A percentile compares a stretch with the other conserved stretches of the same genome.
Conservation (phyloP, 345 rosid genomes). For the Balakata baccata region DNA sequence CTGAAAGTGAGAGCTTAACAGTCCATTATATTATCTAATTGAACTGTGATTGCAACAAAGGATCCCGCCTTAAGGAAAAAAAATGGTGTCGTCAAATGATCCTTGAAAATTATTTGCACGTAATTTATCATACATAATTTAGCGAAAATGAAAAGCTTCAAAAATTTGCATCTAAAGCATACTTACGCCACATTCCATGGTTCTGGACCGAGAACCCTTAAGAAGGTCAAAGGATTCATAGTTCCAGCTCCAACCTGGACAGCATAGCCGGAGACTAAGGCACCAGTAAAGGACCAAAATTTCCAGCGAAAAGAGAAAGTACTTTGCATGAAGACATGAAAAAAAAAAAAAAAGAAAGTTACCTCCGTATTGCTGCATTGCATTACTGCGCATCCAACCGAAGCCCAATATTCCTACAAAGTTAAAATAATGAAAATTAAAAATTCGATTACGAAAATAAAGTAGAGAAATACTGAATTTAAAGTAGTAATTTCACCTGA, state of each 20-base stretch:
- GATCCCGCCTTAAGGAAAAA: not conserved
- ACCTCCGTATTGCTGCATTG: slow-evolving; percentile 98
- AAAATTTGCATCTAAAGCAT: slow-evolving; percentile 18
- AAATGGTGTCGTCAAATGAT: not conserved
- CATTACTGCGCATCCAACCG: slow-evolving; percentile 95
- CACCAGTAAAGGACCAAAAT: not conserved
- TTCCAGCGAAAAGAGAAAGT: not conserved
- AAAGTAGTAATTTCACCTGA: slow-evolving; percentile 37
- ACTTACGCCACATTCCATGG: slow-evolving; percentile 97
- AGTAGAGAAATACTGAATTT: not conserved
- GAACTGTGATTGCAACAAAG: not conserved
- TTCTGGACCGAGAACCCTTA: slow-evolving; percentile 95
- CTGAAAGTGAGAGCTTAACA: not conserved
- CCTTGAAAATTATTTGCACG: not conserved
- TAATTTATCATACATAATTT: not conserved
- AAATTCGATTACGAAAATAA: not conserved
- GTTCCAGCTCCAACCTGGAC: slow-evolving; percentile 95
- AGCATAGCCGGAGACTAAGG: slow-evolving; percentile 13
- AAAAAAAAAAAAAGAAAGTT: not conserved
- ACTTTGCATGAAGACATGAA: not conserved
- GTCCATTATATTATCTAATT: not conserved
- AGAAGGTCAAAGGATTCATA: slow-evolving; percentile 89
- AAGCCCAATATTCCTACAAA: slow-evolving; percentile 89
- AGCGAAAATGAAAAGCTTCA: not conserved
- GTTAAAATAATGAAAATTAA: slow-evolving; percentile 2